Conservation (phyloP, 2,329 filamentous ascomycete genomes). For the Aspergillus bombycis region DNA sequence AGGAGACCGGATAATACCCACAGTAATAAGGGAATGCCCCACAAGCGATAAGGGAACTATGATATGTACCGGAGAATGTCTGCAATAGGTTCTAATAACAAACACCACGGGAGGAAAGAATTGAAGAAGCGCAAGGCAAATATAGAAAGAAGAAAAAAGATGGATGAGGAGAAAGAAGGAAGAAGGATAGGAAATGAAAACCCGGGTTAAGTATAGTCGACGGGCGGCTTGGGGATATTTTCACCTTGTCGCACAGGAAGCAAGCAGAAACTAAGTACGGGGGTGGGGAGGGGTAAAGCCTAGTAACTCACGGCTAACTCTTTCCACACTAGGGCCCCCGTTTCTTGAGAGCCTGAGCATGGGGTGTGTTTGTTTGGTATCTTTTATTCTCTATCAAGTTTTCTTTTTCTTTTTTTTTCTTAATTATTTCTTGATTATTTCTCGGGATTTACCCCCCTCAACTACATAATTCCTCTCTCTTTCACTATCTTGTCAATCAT, state of each 20-base stretch:
- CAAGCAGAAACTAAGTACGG: conserved; percentile 14
- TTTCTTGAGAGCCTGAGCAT: background rate
- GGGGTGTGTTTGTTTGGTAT: background rate
- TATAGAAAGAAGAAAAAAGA: conserved; percentile 4
- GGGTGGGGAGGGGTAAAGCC: conserved; percentile 27
- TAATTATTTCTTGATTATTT: background rate
- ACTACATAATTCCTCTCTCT: background rate
- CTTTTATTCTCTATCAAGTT: background rate
- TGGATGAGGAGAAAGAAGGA: conserved; percentile 5
- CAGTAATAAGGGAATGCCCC: conserved; percentile 11
- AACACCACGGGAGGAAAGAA: conserved; percentile 15
- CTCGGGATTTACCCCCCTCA: background rate
- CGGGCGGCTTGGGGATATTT: conserved; percentile 5
- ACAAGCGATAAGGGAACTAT: conserved; percentile 17
- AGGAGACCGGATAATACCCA: conserved; percentile 12
- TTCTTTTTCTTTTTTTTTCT: background rate
- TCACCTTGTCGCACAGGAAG: conserved; percentile 8
- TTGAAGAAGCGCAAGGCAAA: background rate
- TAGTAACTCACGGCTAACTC: conserved; percentile 7
- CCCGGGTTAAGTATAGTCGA: conserved; percentile 10
- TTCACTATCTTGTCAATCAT: background rate
- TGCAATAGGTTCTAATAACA: background rate
- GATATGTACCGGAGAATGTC: background rate
- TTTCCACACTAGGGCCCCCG: conserved; percentile 4
- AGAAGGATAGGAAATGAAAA: conserved; percentile 10